Evolutionary conservation across 2,329 filamentous ascomycete species (phyloP).

Genomic region (Emmonsia crescens): DNA sequence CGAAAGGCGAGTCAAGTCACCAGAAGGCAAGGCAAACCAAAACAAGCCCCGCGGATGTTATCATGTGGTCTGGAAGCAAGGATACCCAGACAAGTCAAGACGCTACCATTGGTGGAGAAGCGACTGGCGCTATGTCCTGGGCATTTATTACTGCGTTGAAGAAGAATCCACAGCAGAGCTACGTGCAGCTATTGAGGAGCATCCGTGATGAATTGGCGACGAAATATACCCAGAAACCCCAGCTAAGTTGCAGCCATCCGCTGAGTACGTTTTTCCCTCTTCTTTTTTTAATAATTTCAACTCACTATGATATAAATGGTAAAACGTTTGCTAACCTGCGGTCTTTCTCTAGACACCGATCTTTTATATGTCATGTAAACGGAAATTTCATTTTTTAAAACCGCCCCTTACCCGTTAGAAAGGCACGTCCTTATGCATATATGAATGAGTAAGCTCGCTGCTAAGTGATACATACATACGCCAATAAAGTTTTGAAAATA

Average conservation of each 20-base stretch:
- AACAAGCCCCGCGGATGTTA: constrained; percentile 86
- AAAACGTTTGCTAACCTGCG: constrained; percentile 13
- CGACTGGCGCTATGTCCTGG: constrained; percentile 96
- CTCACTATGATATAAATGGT: constrained; percentile 16
- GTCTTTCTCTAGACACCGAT: constrained; percentile 45
- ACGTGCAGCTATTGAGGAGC: constrained; percentile 89
- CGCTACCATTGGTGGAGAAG: constrained; percentile 74
- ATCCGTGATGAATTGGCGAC: constrained; percentile 78
- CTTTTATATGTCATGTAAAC: constrained; percentile 56
- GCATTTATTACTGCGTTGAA: constrained; percentile 86
- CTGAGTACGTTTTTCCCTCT: constrained; percentile 66
- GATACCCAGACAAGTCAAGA: constrained; percentile 93
- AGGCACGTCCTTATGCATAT: neutral
- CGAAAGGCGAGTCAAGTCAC: constrained; percentile 65
- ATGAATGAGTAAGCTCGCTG: neutral
- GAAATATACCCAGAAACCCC: constrained; percentile 90
- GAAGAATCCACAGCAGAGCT: constrained; percentile 91
- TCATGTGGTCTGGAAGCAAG: constrained; percentile 97
- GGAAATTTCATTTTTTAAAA: neutral
- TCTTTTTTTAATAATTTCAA: constrained; percentile 7
- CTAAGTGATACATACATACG: neutral
- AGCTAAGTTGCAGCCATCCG: constrained; percentile 91
- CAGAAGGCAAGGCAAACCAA: constrained; percentile 76
- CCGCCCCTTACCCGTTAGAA: neutral
- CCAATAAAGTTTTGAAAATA: neutral